Base-by-base conservation (phyloP, 306 rosid species). In the Cucumis cinereus region DNA sequence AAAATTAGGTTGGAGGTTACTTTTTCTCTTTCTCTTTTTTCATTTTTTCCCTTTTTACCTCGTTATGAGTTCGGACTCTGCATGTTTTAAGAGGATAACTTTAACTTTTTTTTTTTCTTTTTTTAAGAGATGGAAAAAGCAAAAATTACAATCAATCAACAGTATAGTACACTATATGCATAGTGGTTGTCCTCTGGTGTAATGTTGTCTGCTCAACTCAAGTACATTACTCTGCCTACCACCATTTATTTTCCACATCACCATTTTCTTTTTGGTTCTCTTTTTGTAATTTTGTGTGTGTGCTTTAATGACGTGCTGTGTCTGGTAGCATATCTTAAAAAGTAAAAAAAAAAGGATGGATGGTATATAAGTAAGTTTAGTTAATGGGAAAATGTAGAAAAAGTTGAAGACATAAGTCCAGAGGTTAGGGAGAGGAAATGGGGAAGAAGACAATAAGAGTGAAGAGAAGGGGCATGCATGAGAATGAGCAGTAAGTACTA, bases 151-250 rank as follows among this genome's bases (percentile, higher is more conserved):
- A 30, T 71, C 55, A 47, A 47, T 30, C 35, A 30, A 30, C 4
- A 30, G 4, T 30, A 71, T 28, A 50, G 59, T 71, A 49, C 55
- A 24, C 30, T 10, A 52, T 52, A 52, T 72, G 76, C 47, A 49
- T 24, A 50, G 60, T 72, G 60, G 24, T 71, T 71, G 58, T 47
- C 76, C 61, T 72, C 28, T 14, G 60, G 23, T 50, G 61, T 30
- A 72, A 49, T 72, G 76, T 30, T 72, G 59, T 30, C 76, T 72
- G 60, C 33, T 11, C 76, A 72, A 72, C 33, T 45, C 76, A 72
- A 72, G 60, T 52, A 52, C 76, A 68, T 41, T 68, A 55, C 28
- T 41, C 8, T 15, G 23, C n/a, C 55, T 8, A 70, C 58, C 45
- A 50, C n/a, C 73, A 40, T 66, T n/a, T 40, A 66, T 66, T 40